These are phyloP conservation scores for Artemisia argyi DNA, from an alignment of 129 eudicot genomes.

Conservation along the genomic window DNA sequence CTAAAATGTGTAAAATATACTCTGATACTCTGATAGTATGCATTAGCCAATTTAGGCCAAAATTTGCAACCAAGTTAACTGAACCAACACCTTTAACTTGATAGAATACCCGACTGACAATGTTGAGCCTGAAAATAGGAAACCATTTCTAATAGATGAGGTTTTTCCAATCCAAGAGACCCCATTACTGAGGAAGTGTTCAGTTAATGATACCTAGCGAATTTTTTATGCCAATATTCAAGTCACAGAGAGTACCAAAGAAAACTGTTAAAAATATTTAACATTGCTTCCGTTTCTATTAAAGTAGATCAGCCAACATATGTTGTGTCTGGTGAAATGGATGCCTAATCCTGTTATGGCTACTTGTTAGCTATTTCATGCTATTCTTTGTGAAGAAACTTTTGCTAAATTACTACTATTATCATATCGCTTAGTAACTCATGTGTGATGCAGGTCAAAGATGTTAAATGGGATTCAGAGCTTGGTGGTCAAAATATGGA, in stretches of 20 bases:
- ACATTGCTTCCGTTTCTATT: neutral
- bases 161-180: neutral
- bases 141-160: constrained; percentile 10
- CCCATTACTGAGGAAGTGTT: neutral
- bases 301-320: neutral
- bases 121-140: neutral
- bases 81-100: constrained; percentile 14
- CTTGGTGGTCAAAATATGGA: constrained; percentile 97
- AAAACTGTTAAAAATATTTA: neutral
- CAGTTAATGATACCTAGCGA: neutral
- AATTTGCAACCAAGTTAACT: constrained; percentile 5
- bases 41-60: neutral
- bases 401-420: constrained; percentile 1
- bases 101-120: constrained; percentile 2
- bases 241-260: neutral
- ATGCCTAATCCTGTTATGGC: constrained; percentile 12
- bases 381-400: neutral
- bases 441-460: constrained; percentile 68
- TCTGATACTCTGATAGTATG: constrained; percentile 6
- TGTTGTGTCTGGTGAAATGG: constrained; percentile 3
- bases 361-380: constrained; percentile 9
- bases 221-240: neutral
- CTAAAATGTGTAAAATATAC: constrained; percentile 5
- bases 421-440: constrained; percentile 22
- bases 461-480: constrained; percentile 88